A percentile compares a stretch with the other conserved stretches of the same genome.
phyloP scores from a whole-genome alignment of 73 alveolate genomes.

The Uronychia setigera region DNA sequence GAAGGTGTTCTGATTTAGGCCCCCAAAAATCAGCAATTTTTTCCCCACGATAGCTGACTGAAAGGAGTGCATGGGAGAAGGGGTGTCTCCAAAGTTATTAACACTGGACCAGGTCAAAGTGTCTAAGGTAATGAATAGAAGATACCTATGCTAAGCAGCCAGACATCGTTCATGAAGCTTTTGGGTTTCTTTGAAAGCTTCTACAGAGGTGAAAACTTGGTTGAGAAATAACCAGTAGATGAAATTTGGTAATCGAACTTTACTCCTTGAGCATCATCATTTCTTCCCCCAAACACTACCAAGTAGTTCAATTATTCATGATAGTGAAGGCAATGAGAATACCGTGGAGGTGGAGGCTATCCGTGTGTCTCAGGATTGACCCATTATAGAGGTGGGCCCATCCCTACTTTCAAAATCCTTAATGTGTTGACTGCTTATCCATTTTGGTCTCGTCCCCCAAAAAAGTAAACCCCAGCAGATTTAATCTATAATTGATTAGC shows the following conservation, averaged over 20 bases:
- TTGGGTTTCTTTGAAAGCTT: background rate
- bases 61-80: background rate
- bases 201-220: background rate
- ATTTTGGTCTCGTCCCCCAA: background rate
- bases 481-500: background rate
- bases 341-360: conserved; percentile 85
- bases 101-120: conserved; percentile 30
- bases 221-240: background rate
- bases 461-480: background rate
- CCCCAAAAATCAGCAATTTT: conserved; percentile 35
- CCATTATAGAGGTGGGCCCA: conserved; percentile 46
- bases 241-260: background rate
- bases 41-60: conserved; percentile 44
- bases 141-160: conserved; percentile 32
- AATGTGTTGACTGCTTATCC: background rate
- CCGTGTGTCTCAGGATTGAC: conserved; percentile 80
- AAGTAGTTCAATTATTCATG: conserved; percentile 73
- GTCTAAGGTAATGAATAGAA: no score
- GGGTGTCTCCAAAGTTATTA: background rate
- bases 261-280: conserved; percentile 53
- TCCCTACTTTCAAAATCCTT: background rate
- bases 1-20: conserved; percentile 25
- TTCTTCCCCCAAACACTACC: conserved; percentile 92
- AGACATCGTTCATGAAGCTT: conserved; percentile 33
- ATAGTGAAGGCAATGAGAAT: conserved; percentile 86